These are phyloP conservation scores for Apiospora arundinis DNA, from an alignment of 2,329 filamentous ascomycete species.

Conservation along the genomic window DNA sequence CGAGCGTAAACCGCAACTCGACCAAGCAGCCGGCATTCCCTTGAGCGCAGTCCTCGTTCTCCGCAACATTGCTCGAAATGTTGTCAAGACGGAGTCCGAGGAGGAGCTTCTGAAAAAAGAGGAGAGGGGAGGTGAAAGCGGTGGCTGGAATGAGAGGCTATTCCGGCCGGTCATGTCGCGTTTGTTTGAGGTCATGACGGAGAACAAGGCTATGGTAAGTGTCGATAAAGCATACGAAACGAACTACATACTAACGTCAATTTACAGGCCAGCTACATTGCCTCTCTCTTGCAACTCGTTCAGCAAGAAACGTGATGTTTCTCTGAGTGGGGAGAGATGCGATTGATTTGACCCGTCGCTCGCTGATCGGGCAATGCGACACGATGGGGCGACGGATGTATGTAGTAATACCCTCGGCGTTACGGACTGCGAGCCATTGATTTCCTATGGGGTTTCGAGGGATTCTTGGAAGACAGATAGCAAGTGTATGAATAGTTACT, in stretches of 20 bases:
- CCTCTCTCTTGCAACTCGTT: constrained; percentile 34
- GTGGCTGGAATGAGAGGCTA: constrained; percentile 70
- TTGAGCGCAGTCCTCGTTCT: constrained; percentile 78
- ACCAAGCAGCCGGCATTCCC: constrained; percentile 78
- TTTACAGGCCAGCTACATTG: constrained; percentile 31
- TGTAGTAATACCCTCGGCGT: constrained; percentile 23
- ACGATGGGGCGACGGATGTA: constrained; percentile 15
- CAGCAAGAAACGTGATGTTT: constrained; percentile 26
- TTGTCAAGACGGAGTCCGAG: constrained; percentile 65
- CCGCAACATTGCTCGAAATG: constrained; percentile 76
- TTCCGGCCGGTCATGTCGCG: constrained; percentile 71
- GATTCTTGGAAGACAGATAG: constrained; percentile 12
- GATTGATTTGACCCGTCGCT: not conserved
- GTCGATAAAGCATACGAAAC: not conserved
- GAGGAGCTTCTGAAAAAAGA: constrained; percentile 59
- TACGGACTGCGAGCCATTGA: constrained; percentile 22
- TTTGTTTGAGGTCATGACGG: constrained; percentile 72
- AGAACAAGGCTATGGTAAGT: constrained; percentile 68
- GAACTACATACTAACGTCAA: not conserved
- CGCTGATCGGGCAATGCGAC: constrained; percentile 6
- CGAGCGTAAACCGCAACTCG: constrained; percentile 62
- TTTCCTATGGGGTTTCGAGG: constrained; percentile 20
- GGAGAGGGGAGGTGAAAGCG: constrained; percentile 52
- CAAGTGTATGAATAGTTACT: constrained; percentile 14
- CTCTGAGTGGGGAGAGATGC: not conserved